phyloP scores from a whole-genome alignment of 1,284 basidiomycete species.

The Ganoderma multipileum region DNA sequence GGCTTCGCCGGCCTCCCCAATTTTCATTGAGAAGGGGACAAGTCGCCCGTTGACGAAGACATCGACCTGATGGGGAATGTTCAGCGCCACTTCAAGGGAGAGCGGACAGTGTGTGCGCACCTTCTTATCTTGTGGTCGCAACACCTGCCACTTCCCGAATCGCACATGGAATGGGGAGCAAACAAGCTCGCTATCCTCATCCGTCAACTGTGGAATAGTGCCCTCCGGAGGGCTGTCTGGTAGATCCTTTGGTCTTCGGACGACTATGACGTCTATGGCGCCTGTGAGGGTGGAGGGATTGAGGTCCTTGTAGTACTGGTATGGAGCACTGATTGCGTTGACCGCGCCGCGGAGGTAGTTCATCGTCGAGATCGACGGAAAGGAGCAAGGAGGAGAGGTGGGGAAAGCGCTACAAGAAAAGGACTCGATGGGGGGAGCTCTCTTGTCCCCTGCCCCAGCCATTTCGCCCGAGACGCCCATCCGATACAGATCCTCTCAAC shows the following conservation, averaged over 20 bases:
- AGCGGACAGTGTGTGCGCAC: constrained; percentile 47
- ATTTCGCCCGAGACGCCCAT: constrained; percentile 8
- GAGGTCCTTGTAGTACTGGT: constrained; percentile 86
- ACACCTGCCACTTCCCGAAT: constrained; percentile 97
- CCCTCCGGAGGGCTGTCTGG: constrained; percentile 21
- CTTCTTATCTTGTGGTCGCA: constrained; percentile 95
- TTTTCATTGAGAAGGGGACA: constrained; percentile 97
- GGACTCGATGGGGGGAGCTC: constrained; percentile 28
- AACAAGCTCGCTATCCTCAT: constrained; percentile 75
- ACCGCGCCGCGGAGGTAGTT: constrained; percentile 86
- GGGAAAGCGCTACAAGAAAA: constrained; percentile 14
- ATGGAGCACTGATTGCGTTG: constrained; percentile 79
- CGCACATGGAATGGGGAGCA: constrained; percentile 98
- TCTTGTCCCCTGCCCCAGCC: constrained; percentile 28
- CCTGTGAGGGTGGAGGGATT: constrained; percentile 96
- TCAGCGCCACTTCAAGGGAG: background rate
- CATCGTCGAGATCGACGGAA: constrained; percentile 49
- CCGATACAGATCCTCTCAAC: constrained; percentile 12
- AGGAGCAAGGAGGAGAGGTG: constrained; percentile 5
- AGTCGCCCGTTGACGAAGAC: constrained; percentile 82
- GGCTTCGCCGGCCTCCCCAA: constrained; percentile 97
- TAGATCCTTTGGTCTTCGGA: constrained; percentile 63
- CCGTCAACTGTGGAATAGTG: constrained; percentile 41
- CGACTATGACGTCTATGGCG: constrained; percentile 96
- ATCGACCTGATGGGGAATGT: constrained; percentile 64